A percentile compares a stretch with the other conserved stretches of the same genome.
Conservation (phyloP, 2,329 filamentous ascomycete species). For the Chrysoporthe cubensis region DNA sequence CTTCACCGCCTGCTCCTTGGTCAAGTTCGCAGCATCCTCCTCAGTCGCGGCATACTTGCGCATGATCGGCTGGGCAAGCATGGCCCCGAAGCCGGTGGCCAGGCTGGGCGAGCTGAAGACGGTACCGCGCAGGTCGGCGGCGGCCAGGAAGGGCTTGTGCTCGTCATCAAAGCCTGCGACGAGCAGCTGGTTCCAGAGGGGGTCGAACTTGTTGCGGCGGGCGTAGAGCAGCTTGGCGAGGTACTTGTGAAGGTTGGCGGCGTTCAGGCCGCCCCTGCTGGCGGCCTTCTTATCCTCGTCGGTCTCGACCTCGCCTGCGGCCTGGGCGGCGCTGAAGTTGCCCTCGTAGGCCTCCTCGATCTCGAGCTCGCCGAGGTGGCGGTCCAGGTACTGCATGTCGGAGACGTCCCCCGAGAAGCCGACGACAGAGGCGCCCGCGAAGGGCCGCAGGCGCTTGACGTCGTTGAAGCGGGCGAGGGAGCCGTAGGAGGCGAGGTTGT, state of each 20-base stretch:
- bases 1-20: constrained; percentile 76
- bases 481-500: constrained; percentile 97
- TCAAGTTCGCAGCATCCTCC: constrained; percentile 71
- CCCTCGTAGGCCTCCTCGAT: constrained; percentile 83
- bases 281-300: constrained; percentile 60
- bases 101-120: constrained; percentile 87
- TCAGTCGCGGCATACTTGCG: constrained; percentile 84
- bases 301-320: constrained; percentile 44
- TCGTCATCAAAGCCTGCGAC: constrained; percentile 85
- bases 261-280: constrained; percentile 71
- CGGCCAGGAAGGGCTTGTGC: constrained; percentile 84
- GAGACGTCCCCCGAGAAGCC: constrained; percentile 97
- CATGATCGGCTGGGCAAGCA: constrained; percentile 91
- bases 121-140: constrained; percentile 88
- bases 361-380: constrained; percentile 83
- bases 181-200: constrained; percentile 94
- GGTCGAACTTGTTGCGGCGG: constrained; percentile 93
- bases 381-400: constrained; percentile 98
- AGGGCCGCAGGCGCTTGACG: constrained; percentile 90
- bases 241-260: constrained; percentile 95
- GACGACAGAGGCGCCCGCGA: constrained; percentile 81
- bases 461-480: constrained; percentile 96
- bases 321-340: constrained; percentile 34
- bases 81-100: constrained; percentile 90
- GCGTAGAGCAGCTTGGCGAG: constrained; percentile 95